Evolutionary conservation across 768 basidiomycete species (phyloP), one percentile per base, ranked within the genome.

Genomic region (Plicaturopsis crispa): DNA sequence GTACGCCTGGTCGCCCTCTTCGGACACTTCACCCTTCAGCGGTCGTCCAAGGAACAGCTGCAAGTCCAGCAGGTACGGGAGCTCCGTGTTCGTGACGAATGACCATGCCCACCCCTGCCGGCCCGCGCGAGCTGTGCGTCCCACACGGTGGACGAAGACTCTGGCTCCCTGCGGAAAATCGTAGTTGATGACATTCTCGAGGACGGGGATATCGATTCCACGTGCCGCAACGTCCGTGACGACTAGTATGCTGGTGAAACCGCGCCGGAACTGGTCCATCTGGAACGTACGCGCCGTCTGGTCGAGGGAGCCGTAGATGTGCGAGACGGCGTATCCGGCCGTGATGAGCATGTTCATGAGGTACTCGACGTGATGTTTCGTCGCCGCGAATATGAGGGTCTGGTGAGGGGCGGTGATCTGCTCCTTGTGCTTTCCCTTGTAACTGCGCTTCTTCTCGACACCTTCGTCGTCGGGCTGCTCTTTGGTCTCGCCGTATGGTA

Each of bases 321-420:
- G 84, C 10, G 94, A 94, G 13, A 89, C 82, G 2, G 87, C 67
- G 55, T 94, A 99, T 8, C 90, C 89, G 6, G 84, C 81, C 10
- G 83, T 72, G 3, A 69, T 70, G 38, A 99, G 71, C 4, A 99
- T 67, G 31, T 73, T 74, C 2, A 78, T 72, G 32, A 98, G 72
- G 57, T 96, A 99, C 60, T 98, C 96, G 52, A 99, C 92, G 49
- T 99, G 96, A 53, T 99, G 96, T 59, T 99, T 98, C 14, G 96
- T 99, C 5, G 94, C 90, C 3, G 84, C 81, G 51, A 99, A 99
- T 6, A 99, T 73, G 35, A 99, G 77, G 1, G 92, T 92, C 60
- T 99, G 96, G 56, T 92, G 84, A 17, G 88, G 78, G 2, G 79
- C 78, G 5, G 75, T 76, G 28, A 62, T 54, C 45, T 70, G 73